Conservation (phyloP, 306 rosid species). For the Adenanthera pavonina region DNA sequence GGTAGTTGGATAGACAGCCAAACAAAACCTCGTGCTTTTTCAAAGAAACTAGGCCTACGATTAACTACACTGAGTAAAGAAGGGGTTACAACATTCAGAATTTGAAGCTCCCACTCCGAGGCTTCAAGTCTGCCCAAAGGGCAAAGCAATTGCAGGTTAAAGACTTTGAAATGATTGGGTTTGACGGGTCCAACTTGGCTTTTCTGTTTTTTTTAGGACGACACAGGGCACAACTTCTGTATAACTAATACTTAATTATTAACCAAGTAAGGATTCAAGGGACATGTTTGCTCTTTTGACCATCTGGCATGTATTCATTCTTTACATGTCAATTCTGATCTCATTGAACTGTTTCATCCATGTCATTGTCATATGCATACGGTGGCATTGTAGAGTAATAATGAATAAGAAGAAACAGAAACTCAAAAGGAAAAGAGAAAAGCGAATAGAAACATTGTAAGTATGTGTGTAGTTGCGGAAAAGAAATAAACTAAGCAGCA, state of each 20-base stretch:
- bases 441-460: constrained; percentile 48
- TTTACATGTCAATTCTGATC: constrained; percentile 19
- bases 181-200: constrained; percentile 76
- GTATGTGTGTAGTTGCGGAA: constrained; percentile 22
- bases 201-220: constrained; percentile 19
- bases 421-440: constrained; percentile 32
- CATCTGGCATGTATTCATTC: neutral
- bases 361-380: neutral
- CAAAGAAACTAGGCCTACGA: neutral
- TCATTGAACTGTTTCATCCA: constrained; percentile 35
- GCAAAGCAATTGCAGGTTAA: constrained; percentile 41
- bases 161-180: constrained; percentile 69
- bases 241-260: neutral
- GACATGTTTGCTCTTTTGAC: neutral
- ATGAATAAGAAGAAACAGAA: constrained; percentile 22
- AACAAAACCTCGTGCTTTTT: neutral
- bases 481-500: constrained; percentile 44
- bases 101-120: constrained; percentile 54
- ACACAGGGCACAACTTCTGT: neutral
- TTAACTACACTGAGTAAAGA: neutral
- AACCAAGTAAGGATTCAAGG: neutral
- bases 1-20: neutral
- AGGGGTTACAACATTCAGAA: constrained; percentile 29
- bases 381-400: neutral
- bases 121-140: constrained; percentile 51